Evolutionary conservation across 257 asterid genomes (phyloP).

Genomic region (Petunia axillaris): DNA sequence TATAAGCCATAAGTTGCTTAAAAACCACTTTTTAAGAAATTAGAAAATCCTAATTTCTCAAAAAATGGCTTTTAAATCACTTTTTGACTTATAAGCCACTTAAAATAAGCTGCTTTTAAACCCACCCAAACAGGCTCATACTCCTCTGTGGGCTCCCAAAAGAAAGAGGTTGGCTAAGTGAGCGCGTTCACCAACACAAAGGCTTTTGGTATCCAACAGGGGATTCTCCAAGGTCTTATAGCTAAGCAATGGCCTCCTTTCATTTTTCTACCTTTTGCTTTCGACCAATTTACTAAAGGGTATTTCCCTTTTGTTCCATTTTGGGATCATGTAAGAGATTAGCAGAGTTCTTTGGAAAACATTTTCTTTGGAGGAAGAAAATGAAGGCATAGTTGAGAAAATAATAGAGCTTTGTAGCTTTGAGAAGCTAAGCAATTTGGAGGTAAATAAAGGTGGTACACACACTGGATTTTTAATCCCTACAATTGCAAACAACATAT

Average conservation of each 20-base stretch:
- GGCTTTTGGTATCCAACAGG: neutral
- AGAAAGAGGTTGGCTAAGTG: constrained; percentile 35
- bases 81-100: too few species aligned
- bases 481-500: too few species aligned
- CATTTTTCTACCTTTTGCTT: constrained; percentile 36
- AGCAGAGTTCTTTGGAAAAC: neutral
- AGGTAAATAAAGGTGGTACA: too few species aligned
- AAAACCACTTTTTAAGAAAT: too few species aligned
- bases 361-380: constrained; percentile 18
- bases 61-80: too few species aligned
- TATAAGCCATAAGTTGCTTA: too few species aligned
- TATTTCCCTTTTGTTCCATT: constrained; percentile 42
- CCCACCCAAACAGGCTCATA: too few species aligned
- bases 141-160: constrained; percentile 24
- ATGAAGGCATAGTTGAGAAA: constrained; percentile 11
- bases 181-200: constrained; percentile 20
- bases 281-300: constrained; percentile 38
- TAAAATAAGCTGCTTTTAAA: too few species aligned
- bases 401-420: neutral
- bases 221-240: constrained; percentile 27
- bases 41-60: too few species aligned
- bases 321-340: constrained; percentile 48
- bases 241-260: constrained; percentile 31
- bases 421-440: too few species aligned
- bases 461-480: too few species aligned